Evolutionary conservation across 148 eudicot genomes (phyloP).

Genomic region (Limonium bicolor): DNA sequence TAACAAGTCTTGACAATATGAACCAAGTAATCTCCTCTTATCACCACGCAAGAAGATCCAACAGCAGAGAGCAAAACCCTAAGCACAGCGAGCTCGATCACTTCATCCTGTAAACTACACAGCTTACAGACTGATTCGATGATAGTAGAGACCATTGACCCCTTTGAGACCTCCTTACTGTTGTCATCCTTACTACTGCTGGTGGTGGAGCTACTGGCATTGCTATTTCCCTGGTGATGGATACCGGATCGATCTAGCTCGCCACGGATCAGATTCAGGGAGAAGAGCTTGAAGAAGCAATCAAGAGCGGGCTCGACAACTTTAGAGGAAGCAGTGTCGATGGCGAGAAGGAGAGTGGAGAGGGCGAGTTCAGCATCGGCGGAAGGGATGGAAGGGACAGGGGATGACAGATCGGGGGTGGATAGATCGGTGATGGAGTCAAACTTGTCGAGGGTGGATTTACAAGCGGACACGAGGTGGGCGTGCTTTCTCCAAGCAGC

Average conservation of each 20-base stretch:
- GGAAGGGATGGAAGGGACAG: conserved; percentile 24
- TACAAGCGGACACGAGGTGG: conserved; percentile 50
- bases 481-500: conserved; percentile 82
- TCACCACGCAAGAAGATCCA: conserved; percentile 34
- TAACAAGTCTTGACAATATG: conserved; percentile 75
- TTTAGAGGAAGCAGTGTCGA: conserved; percentile 50
- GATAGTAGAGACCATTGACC: conserved; percentile 19
- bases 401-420: conserved; percentile 32
- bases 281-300: conserved; percentile 41
- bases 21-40: conserved; percentile 59
- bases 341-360: conserved; percentile 54
- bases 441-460: conserved; percentile 64
- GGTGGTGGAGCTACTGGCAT: neutral
- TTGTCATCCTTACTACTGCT: neutral
- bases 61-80: conserved; percentile 62
- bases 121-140: conserved; percentile 55
- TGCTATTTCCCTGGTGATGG: neutral
- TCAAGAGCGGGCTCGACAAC: conserved; percentile 73
- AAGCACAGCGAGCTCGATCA: conserved; percentile 43
- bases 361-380: conserved; percentile 44
- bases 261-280: conserved; percentile 32
- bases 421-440: conserved; percentile 31
- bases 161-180: neutral
- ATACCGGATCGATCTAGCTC: conserved; percentile 26
- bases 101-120: conserved; percentile 41